Evolutionary conservation across 768 basidiomycete genomes (phyloP), one percentile per base, ranked within the genome.

Genomic region (Pholiota microspora): DNA sequence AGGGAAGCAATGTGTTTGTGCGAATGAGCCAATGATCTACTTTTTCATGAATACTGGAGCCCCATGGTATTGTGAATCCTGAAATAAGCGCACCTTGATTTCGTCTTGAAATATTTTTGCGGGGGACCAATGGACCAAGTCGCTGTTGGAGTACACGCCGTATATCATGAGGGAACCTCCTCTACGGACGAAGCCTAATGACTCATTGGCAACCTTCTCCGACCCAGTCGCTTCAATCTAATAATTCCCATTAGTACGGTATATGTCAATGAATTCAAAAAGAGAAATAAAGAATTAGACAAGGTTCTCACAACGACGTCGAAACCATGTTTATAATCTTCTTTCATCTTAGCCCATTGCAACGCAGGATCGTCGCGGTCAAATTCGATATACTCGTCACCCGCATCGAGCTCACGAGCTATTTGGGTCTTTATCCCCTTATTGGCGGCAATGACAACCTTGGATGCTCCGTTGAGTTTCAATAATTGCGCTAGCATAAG

Each of bases 381-480:
- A 40, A 94, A 78, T 64, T 92, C 91, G 62, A 94, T 76, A 67
- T 93, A 94, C 64, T 86, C 89, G 64, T 94, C 90, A 8, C 75
- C 93, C 2, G 85, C 87, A 5, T 89, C 79, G 28, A 94, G 78
- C 58, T 88, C 70, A 65, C 84, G 83, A 9, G 93, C 93, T 51
- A 94, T 83, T 52, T 89, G 81, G 77, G 87, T 92, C 77, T 95
- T 95, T 64, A 92, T 82, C 42, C 92, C 92, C 70, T 92, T 90
- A 73, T 93, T 92, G 31, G 88, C 88, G 1, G 91, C 93, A 54
- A 95, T 84, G 51, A 89, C 88, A 52, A 94, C 82, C 59, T 81
- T 81, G 24, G 81, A 74, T 16, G 92, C 94, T 47, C 93, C 93
- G 64, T 94, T 94, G 49, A 91, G 74, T 70, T 92, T 93, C 55